Conservation (phyloP, 352 stramenopile species). For the Globisporangium middletonii region DNA sequence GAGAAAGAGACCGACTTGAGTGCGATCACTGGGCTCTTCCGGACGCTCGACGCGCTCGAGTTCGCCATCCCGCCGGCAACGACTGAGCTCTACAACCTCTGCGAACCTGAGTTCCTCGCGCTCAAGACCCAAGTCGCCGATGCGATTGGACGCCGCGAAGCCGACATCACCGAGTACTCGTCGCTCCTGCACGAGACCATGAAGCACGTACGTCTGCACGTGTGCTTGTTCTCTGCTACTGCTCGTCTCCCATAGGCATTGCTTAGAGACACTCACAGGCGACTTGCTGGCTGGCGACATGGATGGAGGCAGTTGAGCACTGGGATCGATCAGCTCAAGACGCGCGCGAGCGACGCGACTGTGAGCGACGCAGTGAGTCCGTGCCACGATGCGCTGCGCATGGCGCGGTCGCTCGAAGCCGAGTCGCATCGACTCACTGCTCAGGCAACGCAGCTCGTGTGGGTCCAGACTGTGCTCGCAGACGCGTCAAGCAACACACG, state of each 20-base stretch:
- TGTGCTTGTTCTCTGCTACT: too few species aligned
- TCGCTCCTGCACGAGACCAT: slow-evolving; percentile 16
- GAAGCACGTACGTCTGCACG: slow-evolving; percentile 7
- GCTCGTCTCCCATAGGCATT: too few species aligned
- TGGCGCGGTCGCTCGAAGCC: slow-evolving; percentile 19
- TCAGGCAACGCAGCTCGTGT: slow-evolving; percentile 22
- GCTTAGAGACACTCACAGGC: too few species aligned
- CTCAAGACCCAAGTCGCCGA: slow-evolving; percentile 29
- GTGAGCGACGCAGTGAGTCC: slow-evolving; percentile 25
- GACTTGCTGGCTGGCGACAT: too few species aligned
- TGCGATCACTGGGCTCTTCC: slow-evolving; percentile 42
- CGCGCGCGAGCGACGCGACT: slow-evolving; percentile 20
- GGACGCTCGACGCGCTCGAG: slow-evolving; percentile 23
- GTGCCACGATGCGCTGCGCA: slow-evolving; percentile 25
- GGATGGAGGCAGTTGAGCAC: too few species aligned
- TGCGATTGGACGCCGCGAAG: slow-evolving; percentile 19
- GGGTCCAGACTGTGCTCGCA: slow-evolving; percentile 33
- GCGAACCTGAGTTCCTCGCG: slow-evolving; percentile 37
- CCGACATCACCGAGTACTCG: slow-evolving; percentile 25
- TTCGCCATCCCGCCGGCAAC: slow-evolving; percentile 27
- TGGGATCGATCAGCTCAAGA: slow-evolving; percentile 22
- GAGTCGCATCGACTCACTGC: slow-evolving; percentile 21
- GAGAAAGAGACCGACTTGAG: slow-evolving; percentile 41
- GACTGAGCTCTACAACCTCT: slow-evolving; percentile 25
- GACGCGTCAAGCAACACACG: slow-evolving; percentile 25